Base-by-base conservation (phyloP, 176 grass and related monocot genomes). In the Zea mays region DNA sequence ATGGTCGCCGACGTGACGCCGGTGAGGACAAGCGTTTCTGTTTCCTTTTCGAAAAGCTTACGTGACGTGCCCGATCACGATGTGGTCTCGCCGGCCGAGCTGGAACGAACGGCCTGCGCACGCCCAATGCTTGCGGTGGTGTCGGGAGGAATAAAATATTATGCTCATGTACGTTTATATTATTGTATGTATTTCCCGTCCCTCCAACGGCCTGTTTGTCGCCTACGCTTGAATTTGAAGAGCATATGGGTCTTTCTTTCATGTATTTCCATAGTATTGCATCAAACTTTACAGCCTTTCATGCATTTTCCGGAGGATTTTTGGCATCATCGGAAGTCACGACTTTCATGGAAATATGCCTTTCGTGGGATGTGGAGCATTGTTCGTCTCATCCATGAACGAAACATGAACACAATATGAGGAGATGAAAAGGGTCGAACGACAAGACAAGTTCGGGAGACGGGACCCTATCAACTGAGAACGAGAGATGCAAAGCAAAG, bases 401-500 rank as follows among this genome's bases (percentile, higher is more conserved):
- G n/a, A 57, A n/a, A 56, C 17, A 54, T 54, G 16, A 55, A 56
- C 52, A 56, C 17, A 19, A 57, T 3, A 57, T 3, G 54, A 57
- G 17, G 54, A 0, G n/a, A 57, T 27, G 61, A 76, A 66, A 77
- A 84, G 38, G 4, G 62, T 37, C 16, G 56, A 81, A 37, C 74
- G 27, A 61, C 74, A 38, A 61, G 42, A 20, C 50, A 39, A 68
- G 37, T 9, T 15, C 9, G 44, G n/a, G n/a, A n/a, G n/a, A n/a
- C n/a, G n/a, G 9, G 67, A 79, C 4, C 48, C 47, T 81, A 88
- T 84, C 82, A 42, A 15, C 1, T 35, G 56, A 74, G 34, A 39
- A 4, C 1, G 34, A 75, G 51, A 84, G 86, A 76, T 80, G 86
- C 76, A 83, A 79, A 83, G 86, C 76, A 79, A 79, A 87, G 71